Percentiles rank a stretch among this genome's conserved stretches.
These are phyloP conservation scores for Cajanus cajan DNA, from an alignment of 306 rosid genomes.

Conservation along the genomic window DNA sequence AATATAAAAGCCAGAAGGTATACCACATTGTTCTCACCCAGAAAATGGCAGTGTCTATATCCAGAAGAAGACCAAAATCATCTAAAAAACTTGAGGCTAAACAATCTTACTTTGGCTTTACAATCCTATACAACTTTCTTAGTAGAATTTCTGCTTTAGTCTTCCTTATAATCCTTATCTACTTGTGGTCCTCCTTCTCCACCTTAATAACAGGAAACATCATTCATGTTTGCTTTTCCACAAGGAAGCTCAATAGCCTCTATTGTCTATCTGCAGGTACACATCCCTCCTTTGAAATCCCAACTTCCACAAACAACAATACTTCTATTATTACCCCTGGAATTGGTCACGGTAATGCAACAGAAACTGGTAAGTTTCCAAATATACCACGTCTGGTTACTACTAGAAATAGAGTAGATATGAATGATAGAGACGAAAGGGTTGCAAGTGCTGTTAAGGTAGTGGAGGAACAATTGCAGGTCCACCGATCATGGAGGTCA, in stretches of 20 bases:
- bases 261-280: constrained; percentile 74
- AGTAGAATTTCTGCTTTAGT: constrained; percentile 43
- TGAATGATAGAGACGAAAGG: constrained; percentile 33
- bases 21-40: constrained; percentile 9
- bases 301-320: constrained; percentile 30
- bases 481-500: constrained; percentile 64
- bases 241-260: constrained; percentile 60
- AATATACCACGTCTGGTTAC: constrained; percentile 19
- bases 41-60: constrained; percentile 50
- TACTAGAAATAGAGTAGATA: background rate
- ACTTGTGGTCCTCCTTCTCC: constrained; percentile 62
- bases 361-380: background rate
- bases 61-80: constrained; percentile 49
- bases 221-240: constrained; percentile 66
- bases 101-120: constrained; percentile 21
- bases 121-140: constrained; percentile 33
- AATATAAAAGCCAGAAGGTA: constrained; percentile 34
- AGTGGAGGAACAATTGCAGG: constrained; percentile 51
- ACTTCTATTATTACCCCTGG: constrained; percentile 3
- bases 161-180: constrained; percentile 52
- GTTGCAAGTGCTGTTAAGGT: constrained; percentile 45
- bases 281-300: constrained; percentile 50
- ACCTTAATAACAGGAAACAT: constrained; percentile 62
- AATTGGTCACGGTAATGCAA: constrained; percentile 18
- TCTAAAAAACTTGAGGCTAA: constrained; percentile 34